phyloP scores from a whole-genome alignment of 176 grass and related monocot genomes.

The Lolium multiflorum region DNA sequence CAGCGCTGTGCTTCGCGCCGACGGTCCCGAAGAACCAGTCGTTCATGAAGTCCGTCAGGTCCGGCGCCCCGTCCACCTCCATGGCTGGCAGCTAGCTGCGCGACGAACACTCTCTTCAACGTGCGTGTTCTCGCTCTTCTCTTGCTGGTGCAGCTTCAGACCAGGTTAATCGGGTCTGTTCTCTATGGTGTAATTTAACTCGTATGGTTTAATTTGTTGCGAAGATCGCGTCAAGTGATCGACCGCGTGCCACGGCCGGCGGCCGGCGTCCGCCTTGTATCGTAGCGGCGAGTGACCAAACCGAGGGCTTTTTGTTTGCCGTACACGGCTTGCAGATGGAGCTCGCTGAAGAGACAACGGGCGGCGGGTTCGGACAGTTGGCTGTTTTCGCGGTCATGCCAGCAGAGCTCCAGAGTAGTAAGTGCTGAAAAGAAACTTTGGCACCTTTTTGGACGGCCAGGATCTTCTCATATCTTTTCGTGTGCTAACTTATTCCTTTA shows the following conservation, averaged over 20 bases:
- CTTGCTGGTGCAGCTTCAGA: neutral
- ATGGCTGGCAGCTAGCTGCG: conserved; percentile 32
- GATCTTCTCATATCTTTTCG: too few relatives aligned
- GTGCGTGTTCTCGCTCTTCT: neutral
- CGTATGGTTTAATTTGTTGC: neutral
- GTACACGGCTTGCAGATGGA: conserved; percentile 10
- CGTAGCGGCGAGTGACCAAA: conserved; percentile 24
- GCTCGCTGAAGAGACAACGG: conserved; percentile 19
- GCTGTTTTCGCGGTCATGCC: neutral
- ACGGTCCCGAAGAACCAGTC: conserved; percentile 83
- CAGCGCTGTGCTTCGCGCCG: conserved; percentile 31
- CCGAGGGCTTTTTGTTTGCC: conserved; percentile 26
- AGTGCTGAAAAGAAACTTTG: neutral
- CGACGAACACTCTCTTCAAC: neutral
- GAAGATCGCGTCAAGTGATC: conserved; percentile 27
- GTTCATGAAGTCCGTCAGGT: conserved; percentile 79
- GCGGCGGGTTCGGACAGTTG: neutral
- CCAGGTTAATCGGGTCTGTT: neutral
- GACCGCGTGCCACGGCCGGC: conserved; percentile 28
- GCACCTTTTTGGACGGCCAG: too few relatives aligned
- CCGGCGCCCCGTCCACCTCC: conserved; percentile 52
- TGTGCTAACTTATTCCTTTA: too few relatives aligned
- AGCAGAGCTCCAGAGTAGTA: neutral
- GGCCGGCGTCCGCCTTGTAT: conserved; percentile 28
- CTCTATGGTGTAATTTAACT: neutral